These are phyloP conservation scores for Colletotrichum incanum DNA, from an alignment of 2,329 filamentous ascomycete genomes.

Conservation along the genomic window DNA sequence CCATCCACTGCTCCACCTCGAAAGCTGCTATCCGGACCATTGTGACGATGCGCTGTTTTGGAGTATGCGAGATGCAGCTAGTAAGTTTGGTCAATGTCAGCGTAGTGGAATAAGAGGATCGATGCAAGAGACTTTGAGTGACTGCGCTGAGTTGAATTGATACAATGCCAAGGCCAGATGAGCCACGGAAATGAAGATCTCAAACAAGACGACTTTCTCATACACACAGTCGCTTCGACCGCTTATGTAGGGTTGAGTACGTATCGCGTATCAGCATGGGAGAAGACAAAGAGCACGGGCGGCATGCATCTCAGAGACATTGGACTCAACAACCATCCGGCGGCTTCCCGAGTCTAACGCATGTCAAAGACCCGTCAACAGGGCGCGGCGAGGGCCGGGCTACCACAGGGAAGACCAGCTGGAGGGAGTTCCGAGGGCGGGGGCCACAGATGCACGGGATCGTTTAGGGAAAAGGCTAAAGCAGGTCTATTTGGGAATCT, in stretches of 20 bases:
- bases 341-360: conserved; percentile 16
- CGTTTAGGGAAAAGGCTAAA: conserved; percentile 1
- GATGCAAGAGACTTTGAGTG: background rate
- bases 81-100: background rate
- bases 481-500: background rate
- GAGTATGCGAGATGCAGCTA: background rate
- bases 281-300: conserved; percentile 16
- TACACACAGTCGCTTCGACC: conserved; percentile 23
- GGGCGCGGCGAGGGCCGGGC: conserved; percentile 17
- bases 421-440: background rate
- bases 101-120: background rate
- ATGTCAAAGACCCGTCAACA: conserved; percentile 37
- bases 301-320: conserved; percentile 15
- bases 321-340: background rate
- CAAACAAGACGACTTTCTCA: conserved; percentile 28
- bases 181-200: conserved; percentile 10
- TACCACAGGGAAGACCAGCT: conserved; percentile 13
- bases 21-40: conserved; percentile 62
- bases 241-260: background rate
- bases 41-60: conserved; percentile 27
- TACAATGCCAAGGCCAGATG: conserved; percentile 32
- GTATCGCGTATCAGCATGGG: conserved; percentile 11
- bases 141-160: conserved; percentile 22
- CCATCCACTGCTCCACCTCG: conserved; percentile 82
- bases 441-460: conserved; percentile 12